These are phyloP conservation scores for Schwanniomyces polymorphus DNA, from an alignment of 805 yeast species.

Conservation along the genomic window DNA sequence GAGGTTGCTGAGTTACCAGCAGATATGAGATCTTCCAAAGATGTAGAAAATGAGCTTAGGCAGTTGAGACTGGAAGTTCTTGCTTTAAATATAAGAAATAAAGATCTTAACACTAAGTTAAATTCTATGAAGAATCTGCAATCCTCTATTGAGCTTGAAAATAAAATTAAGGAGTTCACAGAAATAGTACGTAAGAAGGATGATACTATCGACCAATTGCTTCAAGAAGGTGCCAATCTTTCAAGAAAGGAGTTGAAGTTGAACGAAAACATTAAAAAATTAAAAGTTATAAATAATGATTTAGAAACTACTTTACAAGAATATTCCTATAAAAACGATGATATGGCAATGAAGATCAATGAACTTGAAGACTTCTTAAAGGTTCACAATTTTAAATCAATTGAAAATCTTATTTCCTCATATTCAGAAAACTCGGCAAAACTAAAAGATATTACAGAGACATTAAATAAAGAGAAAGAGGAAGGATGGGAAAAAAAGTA, in stretches of 20 bases:
- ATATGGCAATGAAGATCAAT: conserved; percentile 26
- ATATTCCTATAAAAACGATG: conserved; percentile 29
- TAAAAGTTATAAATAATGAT: conserved; percentile 39
- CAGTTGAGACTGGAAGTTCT: background rate
- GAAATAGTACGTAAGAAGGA: conserved; percentile 51
- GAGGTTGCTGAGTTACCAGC: background rate
- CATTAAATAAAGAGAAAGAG: conserved; percentile 15
- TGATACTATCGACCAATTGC: conserved; percentile 58
- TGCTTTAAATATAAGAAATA: background rate
- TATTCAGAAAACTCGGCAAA: conserved; percentile 13
- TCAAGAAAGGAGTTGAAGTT: conserved; percentile 70
- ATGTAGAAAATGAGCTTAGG: conserved; percentile 3
- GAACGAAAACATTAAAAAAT: conserved; percentile 62
- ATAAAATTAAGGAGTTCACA: conserved; percentile 13
- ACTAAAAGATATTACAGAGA: conserved; percentile 12
- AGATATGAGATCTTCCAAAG: background rate
- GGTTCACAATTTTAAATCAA: conserved; percentile 22
- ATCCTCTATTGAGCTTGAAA: conserved; percentile 1
- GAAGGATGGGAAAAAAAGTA: conserved; percentile 24
- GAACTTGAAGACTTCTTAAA: conserved; percentile 40
- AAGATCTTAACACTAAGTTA: background rate
- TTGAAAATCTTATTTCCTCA: conserved; percentile 26
- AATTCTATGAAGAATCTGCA: background rate
- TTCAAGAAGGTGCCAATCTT: conserved; percentile 74
- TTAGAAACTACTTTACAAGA: conserved; percentile 30